phyloP scores from a whole-genome alignment of 139 green algal species.

The Chlamydomonas incerta region DNA sequence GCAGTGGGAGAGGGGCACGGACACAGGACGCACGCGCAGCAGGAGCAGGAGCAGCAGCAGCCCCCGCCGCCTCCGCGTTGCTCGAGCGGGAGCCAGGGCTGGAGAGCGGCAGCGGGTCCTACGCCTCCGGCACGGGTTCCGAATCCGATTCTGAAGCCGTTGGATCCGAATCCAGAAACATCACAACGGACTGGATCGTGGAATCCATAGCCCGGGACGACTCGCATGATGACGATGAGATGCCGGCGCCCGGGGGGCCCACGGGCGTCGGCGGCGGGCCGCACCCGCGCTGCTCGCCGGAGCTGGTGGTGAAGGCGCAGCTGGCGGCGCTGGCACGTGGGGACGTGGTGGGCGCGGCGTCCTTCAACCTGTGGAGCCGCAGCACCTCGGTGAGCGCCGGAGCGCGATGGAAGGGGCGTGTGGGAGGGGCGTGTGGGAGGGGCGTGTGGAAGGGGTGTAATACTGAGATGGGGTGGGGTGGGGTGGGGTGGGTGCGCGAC shows the following conservation, averaged over 20 bases:
- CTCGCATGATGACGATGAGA: constrained; percentile 8
- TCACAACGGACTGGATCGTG: constrained; percentile 4
- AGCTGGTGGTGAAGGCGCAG: constrained; percentile 55
- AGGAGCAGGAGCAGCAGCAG: not conserved
- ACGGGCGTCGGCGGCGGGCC: not conserved
- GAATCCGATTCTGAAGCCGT: no score
- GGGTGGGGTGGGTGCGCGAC: no score
- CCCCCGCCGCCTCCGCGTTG: not conserved
- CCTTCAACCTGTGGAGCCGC: constrained; percentile 55
- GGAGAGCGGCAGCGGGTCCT: no score
- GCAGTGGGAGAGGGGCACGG: no score
- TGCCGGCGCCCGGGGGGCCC: not conserved
- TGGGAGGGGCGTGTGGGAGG: not conserved
- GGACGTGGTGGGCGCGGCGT: constrained; percentile 42
- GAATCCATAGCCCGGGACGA: constrained; percentile 24
- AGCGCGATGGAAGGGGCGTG: not conserved
- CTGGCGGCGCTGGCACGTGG: constrained; percentile 56
- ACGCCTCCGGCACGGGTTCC: no score
- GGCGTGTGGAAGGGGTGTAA: not conserved
- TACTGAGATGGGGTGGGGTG: no score
- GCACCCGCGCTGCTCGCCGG: constrained; percentile 28
- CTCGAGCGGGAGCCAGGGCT: no score
- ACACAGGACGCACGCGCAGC: no score
- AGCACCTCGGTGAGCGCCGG: constrained; percentile 39
- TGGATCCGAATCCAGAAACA: not conserved